These are phyloP conservation scores for Auriscalpium microsporum DNA, from an alignment of 768 basidiomycete genomes.

Conservation along the genomic window DNA sequence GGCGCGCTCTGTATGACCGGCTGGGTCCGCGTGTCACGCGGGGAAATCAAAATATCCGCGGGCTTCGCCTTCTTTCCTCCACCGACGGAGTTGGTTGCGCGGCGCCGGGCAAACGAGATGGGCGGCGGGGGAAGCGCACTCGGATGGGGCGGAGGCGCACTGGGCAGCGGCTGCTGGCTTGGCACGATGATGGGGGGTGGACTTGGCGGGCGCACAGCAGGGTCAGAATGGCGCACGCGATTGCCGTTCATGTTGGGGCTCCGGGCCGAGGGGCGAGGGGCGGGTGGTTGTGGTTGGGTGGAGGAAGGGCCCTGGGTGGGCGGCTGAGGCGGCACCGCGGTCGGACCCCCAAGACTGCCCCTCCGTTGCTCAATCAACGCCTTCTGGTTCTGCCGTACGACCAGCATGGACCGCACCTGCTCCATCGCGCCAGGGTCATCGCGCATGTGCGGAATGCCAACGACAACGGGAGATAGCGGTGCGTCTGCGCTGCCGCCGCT, in stretches of 20 bases:
- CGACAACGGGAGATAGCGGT: conserved; percentile 59
- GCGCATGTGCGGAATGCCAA: conserved; percentile 46
- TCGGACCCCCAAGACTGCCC: conserved; percentile 42
- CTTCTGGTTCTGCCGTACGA: conserved; percentile 65
- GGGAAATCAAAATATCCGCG: conserved; percentile 72
- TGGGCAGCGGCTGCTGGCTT: conserved; percentile 12
- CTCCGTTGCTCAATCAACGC: conserved; percentile 62
- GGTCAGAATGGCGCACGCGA: conserved; percentile 16
- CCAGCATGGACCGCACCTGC: conserved; percentile 53
- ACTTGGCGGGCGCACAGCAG: conserved; percentile 25
- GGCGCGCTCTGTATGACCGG: conserved; percentile 73
- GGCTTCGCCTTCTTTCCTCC: conserved; percentile 49
- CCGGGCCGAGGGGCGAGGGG: conserved; percentile 23
- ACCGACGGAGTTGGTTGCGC: conserved; percentile 53
- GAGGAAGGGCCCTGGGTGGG: conserved; percentile 16
- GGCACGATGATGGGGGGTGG: conserved; percentile 19
- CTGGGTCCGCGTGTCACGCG: conserved; percentile 46
- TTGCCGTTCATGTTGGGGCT: conserved; percentile 17
- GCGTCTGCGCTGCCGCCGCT: conserved; percentile 31
- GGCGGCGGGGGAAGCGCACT: conserved; percentile 58
- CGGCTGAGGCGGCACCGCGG: conserved; percentile 15
- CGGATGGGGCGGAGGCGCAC: conserved; percentile 17
- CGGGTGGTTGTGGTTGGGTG: conserved; percentile 20
- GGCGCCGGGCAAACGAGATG: conserved; percentile 70
- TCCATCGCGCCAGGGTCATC: conserved; percentile 54